phyloP scores from a whole-genome alignment of 2,329 filamentous ascomycete genomes.

The Fusarium xylarioides region DNA sequence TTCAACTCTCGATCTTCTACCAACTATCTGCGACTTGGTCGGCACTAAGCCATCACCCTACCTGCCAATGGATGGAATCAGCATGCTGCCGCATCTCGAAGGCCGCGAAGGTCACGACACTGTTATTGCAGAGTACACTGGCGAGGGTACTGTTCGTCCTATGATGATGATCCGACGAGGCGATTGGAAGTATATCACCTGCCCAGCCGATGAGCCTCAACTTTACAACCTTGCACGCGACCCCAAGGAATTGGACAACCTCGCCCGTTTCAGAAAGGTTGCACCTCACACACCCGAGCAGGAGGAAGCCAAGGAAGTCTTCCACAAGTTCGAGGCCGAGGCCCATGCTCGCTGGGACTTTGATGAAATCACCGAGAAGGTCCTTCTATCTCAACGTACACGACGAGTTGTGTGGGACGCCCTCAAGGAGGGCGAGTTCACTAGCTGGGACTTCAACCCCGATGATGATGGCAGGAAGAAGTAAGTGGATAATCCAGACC shows the following conservation, averaged over 20 bases:
- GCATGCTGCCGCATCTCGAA: slow-evolving; percentile 80
- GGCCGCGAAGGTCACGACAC: slow-evolving; percentile 76
- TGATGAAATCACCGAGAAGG: slow-evolving; percentile 76
- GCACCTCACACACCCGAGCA: slow-evolving; percentile 54
- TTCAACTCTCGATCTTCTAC: slow-evolving; percentile 88
- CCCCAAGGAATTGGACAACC: slow-evolving; percentile 79
- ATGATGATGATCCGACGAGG: slow-evolving; percentile 94
- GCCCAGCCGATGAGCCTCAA: slow-evolving; percentile 83
- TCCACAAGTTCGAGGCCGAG: slow-evolving; percentile 77
- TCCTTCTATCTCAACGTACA: slow-evolving; percentile 80
- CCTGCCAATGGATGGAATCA: slow-evolving; percentile 87
- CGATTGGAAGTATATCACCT: slow-evolving; percentile 90
- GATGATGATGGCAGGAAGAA: slow-evolving; percentile 73
- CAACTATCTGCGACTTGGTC: slow-evolving; percentile 85
- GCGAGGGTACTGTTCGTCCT: slow-evolving; percentile 87
- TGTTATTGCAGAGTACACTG: slow-evolving; percentile 95
- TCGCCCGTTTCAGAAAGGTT: slow-evolving; percentile 61
- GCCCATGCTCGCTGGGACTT: slow-evolving; percentile 83
- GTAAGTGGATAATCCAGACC: slow-evolving; percentile 52
- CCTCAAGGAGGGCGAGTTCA: slow-evolving; percentile 77
- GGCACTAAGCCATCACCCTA: slow-evolving; percentile 73
- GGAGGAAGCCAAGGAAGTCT: slow-evolving; percentile 57
- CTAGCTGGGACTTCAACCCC: slow-evolving; percentile 88
- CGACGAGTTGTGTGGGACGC: slow-evolving; percentile 83
- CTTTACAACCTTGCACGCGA: slow-evolving; percentile 83